Conservation (phyloP, 371 early-diverging fungal genomes). For the Dinochytrium kinnereticum region DNA sequence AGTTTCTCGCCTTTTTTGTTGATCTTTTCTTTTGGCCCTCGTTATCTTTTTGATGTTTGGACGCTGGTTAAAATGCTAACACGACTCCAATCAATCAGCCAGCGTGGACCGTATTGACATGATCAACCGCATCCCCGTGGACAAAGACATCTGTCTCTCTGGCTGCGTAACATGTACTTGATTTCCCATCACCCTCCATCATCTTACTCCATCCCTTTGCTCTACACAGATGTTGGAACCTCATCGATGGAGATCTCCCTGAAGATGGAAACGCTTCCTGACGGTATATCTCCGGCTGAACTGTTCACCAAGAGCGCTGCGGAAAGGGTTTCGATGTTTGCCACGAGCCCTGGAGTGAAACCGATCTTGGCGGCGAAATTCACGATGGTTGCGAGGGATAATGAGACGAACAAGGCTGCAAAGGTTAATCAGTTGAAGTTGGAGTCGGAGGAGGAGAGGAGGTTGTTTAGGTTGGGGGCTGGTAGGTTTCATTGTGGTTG, state of each 20-base stretch:
- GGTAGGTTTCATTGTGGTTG: too few relatives aligned
- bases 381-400: constrained; percentile 89
- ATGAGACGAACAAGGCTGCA: constrained; percentile 70
- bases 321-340: too few relatives aligned
- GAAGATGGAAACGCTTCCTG: constrained; percentile 65
- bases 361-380: constrained; percentile 77
- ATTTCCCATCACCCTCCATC: background rate
- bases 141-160: constrained; percentile 73
- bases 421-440: constrained; percentile 75
- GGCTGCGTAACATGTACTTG: constrained; percentile 59
- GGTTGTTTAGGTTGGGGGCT: constrained; percentile 75
- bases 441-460: constrained; percentile 74
- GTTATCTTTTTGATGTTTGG: too few relatives aligned
- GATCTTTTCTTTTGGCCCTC: background rate
- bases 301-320: constrained; percentile 15
- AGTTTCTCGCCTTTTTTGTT: background rate
- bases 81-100: too few relatives aligned
- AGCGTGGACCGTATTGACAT: constrained; percentile 90
- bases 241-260: constrained; percentile 92
- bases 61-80: too few relatives aligned
- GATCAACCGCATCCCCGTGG: constrained; percentile 63
- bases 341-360: constrained; percentile 19
- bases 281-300: constrained; percentile 17
- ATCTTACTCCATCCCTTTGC: background rate
- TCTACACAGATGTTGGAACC: constrained; percentile 70